Evolutionary conservation across 306 rosid species (phyloP).

Genomic region (Nissolia schottii): DNA sequence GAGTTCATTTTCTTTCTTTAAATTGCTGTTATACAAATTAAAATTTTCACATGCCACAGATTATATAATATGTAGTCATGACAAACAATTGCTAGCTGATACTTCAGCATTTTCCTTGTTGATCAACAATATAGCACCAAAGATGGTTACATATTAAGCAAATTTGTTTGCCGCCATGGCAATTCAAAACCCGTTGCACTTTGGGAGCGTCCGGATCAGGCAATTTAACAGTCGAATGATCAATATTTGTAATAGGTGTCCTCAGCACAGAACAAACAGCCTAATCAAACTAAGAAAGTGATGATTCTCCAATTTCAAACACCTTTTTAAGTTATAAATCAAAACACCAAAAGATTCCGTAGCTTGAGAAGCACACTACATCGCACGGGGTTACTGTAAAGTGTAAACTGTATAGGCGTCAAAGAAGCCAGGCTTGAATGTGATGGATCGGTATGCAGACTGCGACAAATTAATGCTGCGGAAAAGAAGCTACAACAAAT

Average conservation of each 20-base stretch:
- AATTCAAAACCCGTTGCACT: slow-evolving; percentile 78
- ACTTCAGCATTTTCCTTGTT: background rate
- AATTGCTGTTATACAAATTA: background rate
- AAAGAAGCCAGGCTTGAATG: slow-evolving; percentile 75
- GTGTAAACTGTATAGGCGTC: slow-evolving; percentile 47
- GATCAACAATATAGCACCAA: background rate
- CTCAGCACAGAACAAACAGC: slow-evolving; percentile 82
- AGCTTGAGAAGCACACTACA: slow-evolving; percentile 92
- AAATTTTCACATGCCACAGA: background rate
- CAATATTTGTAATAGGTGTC: slow-evolving; percentile 74
- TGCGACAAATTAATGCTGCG: slow-evolving; percentile 76
- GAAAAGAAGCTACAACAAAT: slow-evolving; percentile 53
- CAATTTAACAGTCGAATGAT: slow-evolving; percentile 60
- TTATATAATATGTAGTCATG: background rate
- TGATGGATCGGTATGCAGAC: slow-evolving; percentile 67
- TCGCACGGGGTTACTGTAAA: slow-evolving; percentile 55
- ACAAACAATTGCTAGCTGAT: background rate
- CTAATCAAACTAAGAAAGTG: slow-evolving; percentile 44
- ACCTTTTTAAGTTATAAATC: background rate
- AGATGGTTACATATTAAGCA: background rate
- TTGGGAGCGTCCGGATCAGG: slow-evolving; percentile 69
- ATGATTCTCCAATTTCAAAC: background rate
- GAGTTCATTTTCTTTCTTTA: background rate
- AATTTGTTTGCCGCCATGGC: slow-evolving; percentile 56
- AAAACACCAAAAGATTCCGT: background rate